Evolutionary conservation across 768 basidiomycete genomes (phyloP), one percentile per base, ranked within the genome.

Genomic region (Lepiota brunneoincarnata): DNA sequence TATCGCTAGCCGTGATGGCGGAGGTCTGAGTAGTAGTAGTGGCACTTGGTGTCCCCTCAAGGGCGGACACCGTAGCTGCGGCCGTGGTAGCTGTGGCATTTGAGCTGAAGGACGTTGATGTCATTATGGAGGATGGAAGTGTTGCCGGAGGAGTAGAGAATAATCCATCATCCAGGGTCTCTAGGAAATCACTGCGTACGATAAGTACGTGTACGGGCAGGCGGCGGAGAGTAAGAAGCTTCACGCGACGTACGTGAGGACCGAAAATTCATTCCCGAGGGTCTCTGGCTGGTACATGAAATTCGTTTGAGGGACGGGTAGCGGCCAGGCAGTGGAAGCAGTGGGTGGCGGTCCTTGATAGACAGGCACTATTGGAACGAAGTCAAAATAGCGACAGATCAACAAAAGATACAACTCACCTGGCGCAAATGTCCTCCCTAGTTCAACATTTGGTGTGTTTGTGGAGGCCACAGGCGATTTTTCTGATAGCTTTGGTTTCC

Each of bases 161-260:
- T 1, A 87, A 78, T 2, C 86, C 83, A 49, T 94, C 91, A 67
- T 93, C 90, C 7, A 95, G 78, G 0, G 90, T 91, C 65, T 93
- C 90, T 21, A 95, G 77, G 68, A 93, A 94, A 63, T 95, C 92
- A 31, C 91, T 93, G 55, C 36, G 14, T 20, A 21, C 23, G 42
- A 17, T n/a, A 41, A 54, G 36, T 14, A 59, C 54, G 34, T 54
- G 54, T 31, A 41, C 37, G 36, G 51, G 7, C 47, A 24, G 14
- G 41, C 44, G 50, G 23, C 35, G 31, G 6, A 39, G 24, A n/a
- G n/a, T n/a, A n/a, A n/a, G n/a, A n/a, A n/a, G 44, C 46, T 17
- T 14, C 23, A 24, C 1, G 51, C 7, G 11, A 75, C 82, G 57
- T 69, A 88, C 87, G 86, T 88, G 50, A 91, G 78, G 41, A 89